Evolutionary conservation across 352 stramenopile species (phyloP), one percentile per base, ranked within the genome.

Genomic region (Plasmopara viticola): DNA sequence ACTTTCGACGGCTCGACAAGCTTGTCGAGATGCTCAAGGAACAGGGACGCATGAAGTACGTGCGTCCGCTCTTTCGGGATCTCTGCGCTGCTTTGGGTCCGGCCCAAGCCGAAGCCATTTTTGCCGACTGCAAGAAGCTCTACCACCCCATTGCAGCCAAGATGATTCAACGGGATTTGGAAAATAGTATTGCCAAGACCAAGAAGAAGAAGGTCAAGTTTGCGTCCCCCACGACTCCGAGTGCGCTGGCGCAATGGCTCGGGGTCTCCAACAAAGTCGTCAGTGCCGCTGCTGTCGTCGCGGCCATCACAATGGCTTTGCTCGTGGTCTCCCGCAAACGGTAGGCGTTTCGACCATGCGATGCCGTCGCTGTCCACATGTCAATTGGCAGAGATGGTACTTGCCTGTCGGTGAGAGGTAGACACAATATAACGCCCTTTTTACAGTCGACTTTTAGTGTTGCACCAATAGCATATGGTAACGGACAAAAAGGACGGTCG

Each of bases 41-140:
- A 47, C 78, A 88, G 45, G 78, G 75, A 35, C 75, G 78, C 41
- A 86, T 88, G 78, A 88, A 88, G 69, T 88, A 80, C 44, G 72
- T 86, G 17, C 74, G 74, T 28, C 78, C 75, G 40, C 65, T 89
- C 9, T 86, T 84, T 53, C 73, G 73, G 9, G 78, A 87, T 37
- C 38, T 89, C 29, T 78, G 69, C 43, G 65, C 53, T 14, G 38
- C 62, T 10, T 9, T 74, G n/a, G 71, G 74, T 4, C 53, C 61
- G 31, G 51, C 48, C 7, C 45, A 75, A 37, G 63, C 70, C 0
- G 48, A 48, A 8, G 28, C 25, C 3, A 60, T 82, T 45, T 82
- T 84, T 44, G 61, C 58, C 5, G 53, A 75, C 44, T 80, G 72
- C 62, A 84, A 85, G 62, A 63, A 61, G 38, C 30, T 79, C 30